Base-by-base conservation (phyloP, 164 flowering plant species). In the Pachysandra terminalis region DNA sequence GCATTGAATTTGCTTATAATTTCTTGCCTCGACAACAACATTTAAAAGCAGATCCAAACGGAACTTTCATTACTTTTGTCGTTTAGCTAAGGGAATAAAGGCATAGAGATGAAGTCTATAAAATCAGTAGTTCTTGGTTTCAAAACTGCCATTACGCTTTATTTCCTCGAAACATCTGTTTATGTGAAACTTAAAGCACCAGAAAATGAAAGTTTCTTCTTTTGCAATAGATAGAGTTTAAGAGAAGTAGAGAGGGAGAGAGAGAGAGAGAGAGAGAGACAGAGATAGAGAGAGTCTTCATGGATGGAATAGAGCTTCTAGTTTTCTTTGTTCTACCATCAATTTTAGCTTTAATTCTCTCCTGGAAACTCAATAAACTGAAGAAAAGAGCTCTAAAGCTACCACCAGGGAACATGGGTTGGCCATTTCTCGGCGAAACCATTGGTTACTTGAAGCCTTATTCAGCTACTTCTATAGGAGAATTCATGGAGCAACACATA, bases 361-460 rank as follows among this genome's bases (percentile, higher is more conserved):
- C 82, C 45, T 61, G 78, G 76, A 73, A 71, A 49, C 78, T 81
- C 52, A 40, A 72, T 57, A 81, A 65, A 67, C 80, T 80, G 61
- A 84, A 76, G 69, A 73, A 79, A 59, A 73, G 41, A 32, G 51
- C 73, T 15, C 73, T 73, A 0, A 84, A 87, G 72, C 89, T 92
- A 32, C 97, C 94, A n/a, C 96, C 93, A 0, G 98, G 98, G 10
- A 80, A 73, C 68, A 81, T 80, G 83, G 96, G 96, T 4, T 93
- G 86, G 93, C 98, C 98, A 59, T 87, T 91, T 65, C 70, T 93
- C 25, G 98, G 98, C 1, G 97, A 93, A 77, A 93, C 97, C 21
- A 72, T 91, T 27, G 82, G 81, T 41, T 93, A 89, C 58, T 76
- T 93, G 68, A 89, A 74, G 75, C 94, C 98, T 40, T 86, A 87